Percentiles rank a stretch among this genome's conserved stretches.
These are phyloP conservation scores for Heliosperma pusillum DNA, from an alignment of 148 eudicot species.

Conservation along the genomic window DNA sequence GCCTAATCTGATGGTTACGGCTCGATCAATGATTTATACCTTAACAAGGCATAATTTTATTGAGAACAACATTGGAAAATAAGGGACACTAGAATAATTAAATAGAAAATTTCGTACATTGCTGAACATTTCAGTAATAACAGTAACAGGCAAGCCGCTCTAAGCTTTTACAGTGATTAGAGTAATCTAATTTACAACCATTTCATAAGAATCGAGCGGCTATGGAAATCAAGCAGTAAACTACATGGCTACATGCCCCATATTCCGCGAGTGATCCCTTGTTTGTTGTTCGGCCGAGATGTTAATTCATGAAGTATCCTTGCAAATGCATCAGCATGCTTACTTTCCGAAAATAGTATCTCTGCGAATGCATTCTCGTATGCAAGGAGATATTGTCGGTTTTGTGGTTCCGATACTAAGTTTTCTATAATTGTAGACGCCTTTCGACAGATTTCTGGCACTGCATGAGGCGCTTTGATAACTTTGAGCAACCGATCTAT, in stretches of 20 bases:
- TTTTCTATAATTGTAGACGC: slow-evolving; percentile 79
- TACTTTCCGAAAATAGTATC: slow-evolving; percentile 79
- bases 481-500: slow-evolving; percentile 79
- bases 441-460: slow-evolving; percentile 84
- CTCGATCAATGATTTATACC: neutral
- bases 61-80: neutral
- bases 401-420: slow-evolving; percentile 89
- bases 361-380: slow-evolving; percentile 90
- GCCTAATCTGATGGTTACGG: too few relatives aligned
- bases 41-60: too few relatives aligned
- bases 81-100: neutral
- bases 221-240: neutral
- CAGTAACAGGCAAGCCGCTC: neutral
- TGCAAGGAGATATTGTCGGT: slow-evolving; percentile 64
- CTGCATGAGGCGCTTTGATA: slow-evolving; percentile 77
- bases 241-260: slow-evolving; percentile 72
- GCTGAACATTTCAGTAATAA: neutral
- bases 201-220: too few relatives aligned
- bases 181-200: slow-evolving; percentile 1
- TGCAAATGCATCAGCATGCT: slow-evolving; percentile 76
- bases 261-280: slow-evolving; percentile 67
- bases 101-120: neutral
- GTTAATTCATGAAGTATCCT: slow-evolving; percentile 86
- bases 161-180: slow-evolving; percentile 3
- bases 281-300: slow-evolving; percentile 70